Conservation (phyloP, 1,139 yeast species). For the Wickerhamomyces sp. region DNA sequence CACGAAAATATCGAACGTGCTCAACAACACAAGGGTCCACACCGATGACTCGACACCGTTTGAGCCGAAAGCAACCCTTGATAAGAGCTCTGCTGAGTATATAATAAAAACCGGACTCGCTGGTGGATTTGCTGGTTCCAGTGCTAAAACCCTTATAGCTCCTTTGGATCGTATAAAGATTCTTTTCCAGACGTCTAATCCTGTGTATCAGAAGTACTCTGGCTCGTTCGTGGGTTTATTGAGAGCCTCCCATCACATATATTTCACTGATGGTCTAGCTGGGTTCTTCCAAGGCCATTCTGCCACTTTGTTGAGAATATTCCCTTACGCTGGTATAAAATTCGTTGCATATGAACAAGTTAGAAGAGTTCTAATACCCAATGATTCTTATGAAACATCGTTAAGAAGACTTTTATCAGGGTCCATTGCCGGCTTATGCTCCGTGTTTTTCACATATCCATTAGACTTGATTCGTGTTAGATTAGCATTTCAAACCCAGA, state of each 20-base stretch:
- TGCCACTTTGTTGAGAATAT: conserved; percentile 82
- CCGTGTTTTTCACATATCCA: conserved; percentile 91
- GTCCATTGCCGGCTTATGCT: conserved; percentile 79
- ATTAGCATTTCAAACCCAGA: conserved; percentile 79
- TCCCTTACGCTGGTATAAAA: conserved; percentile 96
- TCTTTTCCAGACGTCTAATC: conserved; percentile 90
- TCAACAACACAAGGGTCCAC: conserved; percentile 12
- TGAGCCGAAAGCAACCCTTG: conserved; percentile 24
- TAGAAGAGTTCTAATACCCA: conserved; percentile 72
- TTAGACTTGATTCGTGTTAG: conserved; percentile 86
- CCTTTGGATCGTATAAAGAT: conserved; percentile 95
- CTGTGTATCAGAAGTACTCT: conserved; percentile 74
- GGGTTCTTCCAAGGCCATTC: conserved; percentile 96
- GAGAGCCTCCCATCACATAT: conserved; percentile 66
- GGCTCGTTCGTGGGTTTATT: conserved; percentile 78
- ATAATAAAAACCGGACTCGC: conserved; percentile 82
- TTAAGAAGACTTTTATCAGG: conserved; percentile 83
- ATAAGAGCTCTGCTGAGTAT: conserved; percentile 74
- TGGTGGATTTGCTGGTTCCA: conserved; percentile 94
- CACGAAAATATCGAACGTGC: conserved; percentile 3
- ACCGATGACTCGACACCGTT: conserved; percentile 18
- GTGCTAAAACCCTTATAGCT: conserved; percentile 92
- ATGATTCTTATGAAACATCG: conserved; percentile 70
- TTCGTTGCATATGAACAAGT: conserved; percentile 97
- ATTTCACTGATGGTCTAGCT: conserved; percentile 61